Evolutionary conservation across 495 filamentous ascomycete genomes (phyloP).

Genomic region (Penicillium egyptiacum): DNA sequence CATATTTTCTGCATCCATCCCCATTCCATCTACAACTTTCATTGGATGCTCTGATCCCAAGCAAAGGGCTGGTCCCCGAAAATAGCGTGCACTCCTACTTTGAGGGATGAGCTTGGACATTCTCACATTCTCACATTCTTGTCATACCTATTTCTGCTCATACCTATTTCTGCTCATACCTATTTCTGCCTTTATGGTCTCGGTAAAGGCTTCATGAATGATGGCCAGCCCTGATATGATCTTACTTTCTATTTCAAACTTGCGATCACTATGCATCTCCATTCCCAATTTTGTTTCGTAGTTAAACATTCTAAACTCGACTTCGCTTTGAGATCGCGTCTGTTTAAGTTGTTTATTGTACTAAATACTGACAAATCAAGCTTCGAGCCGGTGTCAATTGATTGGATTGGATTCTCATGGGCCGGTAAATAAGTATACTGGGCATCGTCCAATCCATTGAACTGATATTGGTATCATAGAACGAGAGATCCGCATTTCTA

Average conservation of each 20-base stretch:
- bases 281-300: neutral
- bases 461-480: neutral
- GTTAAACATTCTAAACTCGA: no score
- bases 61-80: neutral
- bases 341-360: neutral
- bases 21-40: neutral
- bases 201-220: constrained; percentile 4
- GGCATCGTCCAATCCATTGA: neutral
- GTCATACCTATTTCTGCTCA: constrained; percentile 2
- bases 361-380: neutral
- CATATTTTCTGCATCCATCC: neutral
- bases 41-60: neutral
- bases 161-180: no score
- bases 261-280: neutral
- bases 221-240: constrained; percentile 1
- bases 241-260: neutral
- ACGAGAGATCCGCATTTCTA: neutral
- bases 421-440: neutral
- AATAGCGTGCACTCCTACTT: neutral
- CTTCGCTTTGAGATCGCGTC: neutral
- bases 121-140: neutral
- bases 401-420: neutral
- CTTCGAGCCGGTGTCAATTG: neutral
- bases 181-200: neutral
- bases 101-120: neutral